Evolutionary conservation across 1,139 yeast species (phyloP).

Genomic region (Torulaspora pretoriensis): DNA sequence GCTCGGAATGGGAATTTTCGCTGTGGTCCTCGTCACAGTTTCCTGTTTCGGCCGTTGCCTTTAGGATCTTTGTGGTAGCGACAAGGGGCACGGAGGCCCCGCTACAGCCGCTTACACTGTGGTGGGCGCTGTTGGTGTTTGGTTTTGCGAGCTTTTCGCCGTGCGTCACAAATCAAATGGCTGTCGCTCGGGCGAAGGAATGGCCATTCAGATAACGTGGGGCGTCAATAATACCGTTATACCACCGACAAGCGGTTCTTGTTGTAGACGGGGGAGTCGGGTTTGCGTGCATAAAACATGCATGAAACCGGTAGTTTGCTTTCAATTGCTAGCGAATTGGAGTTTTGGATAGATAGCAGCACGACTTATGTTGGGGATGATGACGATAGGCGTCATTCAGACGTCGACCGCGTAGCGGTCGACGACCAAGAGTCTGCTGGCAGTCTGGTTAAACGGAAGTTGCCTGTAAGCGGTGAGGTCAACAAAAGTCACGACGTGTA

Average conservation of each 20-base stretch:
- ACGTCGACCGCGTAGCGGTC: neutral
- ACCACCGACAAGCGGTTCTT: too few species aligned
- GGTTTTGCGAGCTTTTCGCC: constrained; percentile 1
- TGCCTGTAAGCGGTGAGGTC: neutral
- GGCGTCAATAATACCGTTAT: neutral
- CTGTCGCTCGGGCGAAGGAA: neutral
- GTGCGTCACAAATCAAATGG: constrained; percentile 4
- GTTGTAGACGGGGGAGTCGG: neutral
- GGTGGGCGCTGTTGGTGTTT: too few species aligned
- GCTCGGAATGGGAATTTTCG: too few species aligned
- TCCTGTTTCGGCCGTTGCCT: too few species aligned
- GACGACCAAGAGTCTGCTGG: neutral
- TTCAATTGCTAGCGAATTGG: constrained; percentile 6
- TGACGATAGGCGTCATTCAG: neutral
- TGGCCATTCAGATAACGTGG: neutral
- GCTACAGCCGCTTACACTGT: too few species aligned
- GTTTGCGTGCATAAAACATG: neutral
- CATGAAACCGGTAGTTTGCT: neutral
- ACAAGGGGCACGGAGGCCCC: too few species aligned
- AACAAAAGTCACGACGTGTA: neutral
- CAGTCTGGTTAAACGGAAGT: neutral
- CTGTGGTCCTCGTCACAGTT: too few species aligned
- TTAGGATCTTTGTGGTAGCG: too few species aligned
- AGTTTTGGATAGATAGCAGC: constrained; percentile 8
- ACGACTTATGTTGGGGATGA: constrained; percentile 7